These are phyloP conservation scores for Penicillium silybi DNA, from an alignment of 495 filamentous ascomycete species.

Conservation along the genomic window DNA sequence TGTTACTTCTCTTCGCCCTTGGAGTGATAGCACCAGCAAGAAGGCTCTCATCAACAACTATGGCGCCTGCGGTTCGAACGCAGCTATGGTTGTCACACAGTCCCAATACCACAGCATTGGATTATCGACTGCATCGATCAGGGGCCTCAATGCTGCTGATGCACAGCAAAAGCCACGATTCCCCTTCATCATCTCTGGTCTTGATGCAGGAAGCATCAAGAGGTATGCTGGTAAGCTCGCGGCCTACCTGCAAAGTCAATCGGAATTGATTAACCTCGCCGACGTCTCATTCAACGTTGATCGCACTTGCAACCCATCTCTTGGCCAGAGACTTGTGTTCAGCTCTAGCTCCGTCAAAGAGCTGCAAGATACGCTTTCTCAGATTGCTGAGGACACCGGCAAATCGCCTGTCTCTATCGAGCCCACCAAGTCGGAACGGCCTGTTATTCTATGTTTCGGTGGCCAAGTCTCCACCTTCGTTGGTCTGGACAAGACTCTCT, in stretches of 20 bases:
- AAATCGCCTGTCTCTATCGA: neutral
- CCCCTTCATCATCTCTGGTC: constrained; percentile 12
- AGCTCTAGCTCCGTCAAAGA: constrained; percentile 14
- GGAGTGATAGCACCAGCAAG: constrained; percentile 17
- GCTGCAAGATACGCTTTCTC: constrained; percentile 27
- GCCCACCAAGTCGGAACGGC: constrained; percentile 5
- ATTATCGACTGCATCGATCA: neutral
- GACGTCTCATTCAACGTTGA: constrained; percentile 35
- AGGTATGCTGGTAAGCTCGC: neutral
- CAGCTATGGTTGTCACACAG: constrained; percentile 21
- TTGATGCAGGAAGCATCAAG: constrained; percentile 2
- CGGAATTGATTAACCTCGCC: neutral
- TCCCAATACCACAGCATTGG: neutral
- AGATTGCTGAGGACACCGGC: neutral
- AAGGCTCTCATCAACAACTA: constrained; percentile 37
- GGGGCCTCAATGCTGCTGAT: neutral
- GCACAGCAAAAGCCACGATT: no score
- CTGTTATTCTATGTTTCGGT: constrained; percentile 33
- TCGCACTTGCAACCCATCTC: constrained; percentile 27
- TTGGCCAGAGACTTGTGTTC: constrained; percentile 5
- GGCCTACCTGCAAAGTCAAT: neutral
- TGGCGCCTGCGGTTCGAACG: constrained; percentile 36
- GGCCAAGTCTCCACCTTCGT: constrained; percentile 27
- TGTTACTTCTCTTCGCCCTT: constrained; percentile 15
- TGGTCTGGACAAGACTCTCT: constrained; percentile 29